Evolutionary conservation across 2,329 filamentous ascomycete genomes (phyloP).

Genomic region (Colletotrichum truncatum): DNA sequence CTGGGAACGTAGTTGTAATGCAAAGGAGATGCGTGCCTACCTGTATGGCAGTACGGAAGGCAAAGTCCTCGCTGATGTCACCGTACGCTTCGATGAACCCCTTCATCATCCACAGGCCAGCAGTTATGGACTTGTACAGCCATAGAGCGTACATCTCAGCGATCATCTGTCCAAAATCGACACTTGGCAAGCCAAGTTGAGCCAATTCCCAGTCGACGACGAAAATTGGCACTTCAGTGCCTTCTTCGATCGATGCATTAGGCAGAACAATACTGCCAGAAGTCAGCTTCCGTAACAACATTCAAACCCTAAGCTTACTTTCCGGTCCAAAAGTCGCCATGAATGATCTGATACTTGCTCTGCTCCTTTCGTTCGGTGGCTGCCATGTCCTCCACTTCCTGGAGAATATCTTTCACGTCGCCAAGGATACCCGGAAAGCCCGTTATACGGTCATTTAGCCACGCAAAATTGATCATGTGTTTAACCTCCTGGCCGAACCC

Average conservation of each 20-base stretch:
- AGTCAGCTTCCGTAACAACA: neutral
- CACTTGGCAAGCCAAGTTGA: slow-evolving; percentile 55
- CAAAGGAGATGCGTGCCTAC: slow-evolving; percentile 63
- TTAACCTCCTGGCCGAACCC: neutral
- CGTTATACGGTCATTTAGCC: slow-evolving; percentile 58
- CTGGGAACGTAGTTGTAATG: slow-evolving; percentile 55
- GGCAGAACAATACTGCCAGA: neutral
- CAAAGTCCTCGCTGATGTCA: slow-evolving; percentile 53
- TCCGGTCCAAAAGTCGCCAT: slow-evolving; percentile 71
- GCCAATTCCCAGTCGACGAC: slow-evolving; percentile 69
- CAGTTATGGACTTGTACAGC: slow-evolving; percentile 60
- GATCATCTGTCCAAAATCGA: slow-evolving; percentile 68
- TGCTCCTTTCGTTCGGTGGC: too few relatives aligned
- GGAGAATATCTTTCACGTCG: slow-evolving; percentile 38
- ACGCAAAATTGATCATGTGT: slow-evolving; percentile 36
- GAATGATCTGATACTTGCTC: too few relatives aligned
- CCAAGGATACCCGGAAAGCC: slow-evolving; percentile 51
- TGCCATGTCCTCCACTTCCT: neutral
- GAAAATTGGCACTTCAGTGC: slow-evolving; percentile 43
- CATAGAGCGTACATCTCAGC: slow-evolving; percentile 66
- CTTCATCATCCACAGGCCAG: slow-evolving; percentile 60
- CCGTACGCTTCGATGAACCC: slow-evolving; percentile 61
- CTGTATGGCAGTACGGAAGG: slow-evolving; percentile 62
- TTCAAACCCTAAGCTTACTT: too few relatives aligned
- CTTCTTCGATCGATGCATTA: slow-evolving; percentile 40